Evolutionary conservation across 192 early-diverging fungal genomes (phyloP), one percentile per base, ranked within the genome.

Genomic region (Coemansia sp.): DNA sequence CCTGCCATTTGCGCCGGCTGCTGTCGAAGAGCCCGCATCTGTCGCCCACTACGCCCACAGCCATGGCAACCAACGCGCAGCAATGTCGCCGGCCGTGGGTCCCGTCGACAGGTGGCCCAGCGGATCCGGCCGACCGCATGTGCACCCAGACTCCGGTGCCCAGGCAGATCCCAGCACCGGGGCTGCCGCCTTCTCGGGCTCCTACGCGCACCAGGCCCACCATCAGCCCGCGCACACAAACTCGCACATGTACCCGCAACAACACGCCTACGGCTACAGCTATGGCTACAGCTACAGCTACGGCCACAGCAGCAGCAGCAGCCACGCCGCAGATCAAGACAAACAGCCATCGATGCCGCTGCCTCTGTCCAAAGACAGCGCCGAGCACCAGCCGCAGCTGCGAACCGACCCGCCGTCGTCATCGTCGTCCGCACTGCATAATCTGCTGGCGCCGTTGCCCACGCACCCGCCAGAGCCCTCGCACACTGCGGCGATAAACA

Each of bases 331-430:
- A 14, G 49, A 48, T n/a, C 30, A 40, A 14, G 42, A 45, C 2
- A 45, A 45, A 14, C 42, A 45, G 61, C 49, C 71, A 20, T 72
- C 64, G 52, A 58, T 72, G n/a, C 40, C 70, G 17, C 61, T 50
- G 50, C 63, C 64, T 40, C 62, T 71, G 22, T 55, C 60, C 32
- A 22, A 25, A 33, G 54, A 31, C 60, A 18, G 48, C 14, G 5
- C 31, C 49, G 22, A 48, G 29, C 28, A 61, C 12, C 10, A 32
- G 51, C 28, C 22, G n/a, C 51, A n/a, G 61, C 31, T 50, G 6
- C 30, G 49, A 42, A 14, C 48, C 29, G 20, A 50, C 28, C 34
- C n/a, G 28, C 20, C 49, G 20, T 50, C 63, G n/a, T 61, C 56
- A 12, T 30, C 49, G 25, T 52, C 64, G 11, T 61, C 56, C 22